Evolutionary conservation across 2,329 filamentous ascomycete genomes (phyloP), one percentile per base, ranked within the genome.

Genomic region (Pseudogymnoascus sp.): DNA sequence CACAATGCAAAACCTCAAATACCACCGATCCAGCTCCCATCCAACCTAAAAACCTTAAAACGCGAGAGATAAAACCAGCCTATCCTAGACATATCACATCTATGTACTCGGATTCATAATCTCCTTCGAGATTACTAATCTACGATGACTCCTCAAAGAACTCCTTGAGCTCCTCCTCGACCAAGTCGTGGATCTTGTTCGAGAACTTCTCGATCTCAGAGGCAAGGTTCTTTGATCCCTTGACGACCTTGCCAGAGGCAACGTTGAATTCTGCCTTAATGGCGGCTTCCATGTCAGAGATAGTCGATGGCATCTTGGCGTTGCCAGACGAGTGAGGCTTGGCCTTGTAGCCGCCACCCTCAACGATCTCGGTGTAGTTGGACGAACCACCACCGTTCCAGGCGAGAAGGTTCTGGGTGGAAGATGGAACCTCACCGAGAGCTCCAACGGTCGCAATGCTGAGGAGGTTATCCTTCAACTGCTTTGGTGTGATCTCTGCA

Each of bases 331-430:
- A 70, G 69, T 77, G 73, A 11, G 46, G 25, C 72, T 83, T 78
- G 67, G 76, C 81, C 70, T 84, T 82, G 82, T 93, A 93, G 72
- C 85, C 81, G 72, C 91, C 90, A 70, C 86, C 81, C 70, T 86
- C 79, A 67, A 96, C 78, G 72, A 97, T 96, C 71, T 89, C 82
- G 66, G 85, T 84, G 86, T 90, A 97, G 88, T 99, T 96, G 80
- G 84, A 87, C 75, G 86, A 89, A 74, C 95, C 95, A 80, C 92
- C 96, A 75, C 96, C 95, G 85, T 99, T 99, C 93, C 93, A 99
- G 77, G 93, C 93, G 67, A 99, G 91, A 74, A 96, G 83, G 85
- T 99, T 99, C 76, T 87, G 87, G 70, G 96, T 99, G 76, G 90
- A 87, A 61, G 80, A 82, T 68, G 93, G 93, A 61, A 99, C 88